phyloP scores from a whole-genome alignment of 345 rosid species.

The Conringia planisiliqua region DNA sequence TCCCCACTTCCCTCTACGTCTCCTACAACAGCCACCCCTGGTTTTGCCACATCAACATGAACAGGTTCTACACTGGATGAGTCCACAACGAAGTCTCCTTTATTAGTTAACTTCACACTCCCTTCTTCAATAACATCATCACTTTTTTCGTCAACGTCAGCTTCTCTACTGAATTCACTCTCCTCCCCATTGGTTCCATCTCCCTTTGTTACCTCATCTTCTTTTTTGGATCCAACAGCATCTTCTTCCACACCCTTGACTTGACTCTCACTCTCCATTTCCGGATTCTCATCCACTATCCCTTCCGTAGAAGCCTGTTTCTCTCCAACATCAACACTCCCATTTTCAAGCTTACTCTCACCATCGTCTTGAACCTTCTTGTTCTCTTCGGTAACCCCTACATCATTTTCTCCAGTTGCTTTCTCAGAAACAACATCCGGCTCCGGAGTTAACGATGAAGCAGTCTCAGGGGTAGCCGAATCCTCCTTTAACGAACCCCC shows the following conservation, averaged over 20 bases:
- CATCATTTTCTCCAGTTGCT: conserved; percentile 5
- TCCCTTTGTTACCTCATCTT: conserved; percentile 21
- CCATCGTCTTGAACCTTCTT: conserved; percentile 28
- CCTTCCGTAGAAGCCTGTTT: conserved; percentile 27
- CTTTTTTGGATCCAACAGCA: conserved; percentile 21
- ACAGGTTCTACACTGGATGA: conserved; percentile 35
- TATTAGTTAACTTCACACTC: conserved; percentile 29
- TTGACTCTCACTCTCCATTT: conserved; percentile 14
- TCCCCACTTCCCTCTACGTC: conserved; percentile 39
- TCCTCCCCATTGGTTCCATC: conserved; percentile 15
- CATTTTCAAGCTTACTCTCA: conserved; percentile 28
- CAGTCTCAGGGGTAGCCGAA: conserved; percentile 12
- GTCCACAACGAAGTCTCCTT: conserved; percentile 32
- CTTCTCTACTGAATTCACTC: conserved; percentile 2
- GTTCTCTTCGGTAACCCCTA: conserved; percentile 27
- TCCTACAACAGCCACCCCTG: conserved; percentile 42
- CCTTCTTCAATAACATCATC: conserved; percentile 17
- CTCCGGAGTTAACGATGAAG: conserved; percentile 25
- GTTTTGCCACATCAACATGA: conserved; percentile 30
- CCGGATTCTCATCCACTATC: conserved; percentile 6
- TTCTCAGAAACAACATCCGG: conserved; percentile 31
- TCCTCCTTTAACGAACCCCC: conserved; percentile 1
- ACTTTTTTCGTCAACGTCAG: conserved; percentile 28
- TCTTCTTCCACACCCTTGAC: conserved; percentile 29
- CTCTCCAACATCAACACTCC: conserved; percentile 35